Percentiles rank a stretch among this genome's conserved stretches.
Conservation (phyloP, 805 yeast species). For the Myxozyma sirexii region DNA sequence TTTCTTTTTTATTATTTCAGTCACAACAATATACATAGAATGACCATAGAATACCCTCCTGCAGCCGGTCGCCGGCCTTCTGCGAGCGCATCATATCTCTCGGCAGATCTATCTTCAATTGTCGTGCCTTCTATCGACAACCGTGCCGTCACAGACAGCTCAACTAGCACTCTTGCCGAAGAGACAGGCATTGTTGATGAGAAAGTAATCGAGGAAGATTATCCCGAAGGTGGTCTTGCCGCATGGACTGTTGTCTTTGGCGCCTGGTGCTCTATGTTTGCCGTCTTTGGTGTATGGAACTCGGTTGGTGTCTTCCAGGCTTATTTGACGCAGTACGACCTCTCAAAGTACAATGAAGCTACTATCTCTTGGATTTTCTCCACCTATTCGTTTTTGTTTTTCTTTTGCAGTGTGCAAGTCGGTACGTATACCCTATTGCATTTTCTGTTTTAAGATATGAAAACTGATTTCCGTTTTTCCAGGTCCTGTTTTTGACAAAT, state of each 20-base stretch:
- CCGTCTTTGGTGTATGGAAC: constrained; percentile 67
- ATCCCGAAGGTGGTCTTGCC: constrained; percentile 57
- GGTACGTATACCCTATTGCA: constrained; percentile 42
- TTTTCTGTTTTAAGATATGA: neutral
- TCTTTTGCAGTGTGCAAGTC: constrained; percentile 51
- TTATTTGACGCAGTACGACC: constrained; percentile 57
- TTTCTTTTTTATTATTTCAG: neutral
- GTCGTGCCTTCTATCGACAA: neutral
- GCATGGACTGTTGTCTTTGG: constrained; percentile 62
- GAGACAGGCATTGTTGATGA: neutral
- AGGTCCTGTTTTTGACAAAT: constrained; percentile 65
- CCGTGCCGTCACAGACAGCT: neutral
- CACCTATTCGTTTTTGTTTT: constrained; percentile 44
- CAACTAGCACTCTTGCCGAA: neutral
- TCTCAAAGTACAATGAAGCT: constrained; percentile 51
- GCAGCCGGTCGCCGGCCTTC: neutral
- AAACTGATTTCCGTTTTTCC: constrained; percentile 39
- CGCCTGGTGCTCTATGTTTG: constrained; percentile 58
- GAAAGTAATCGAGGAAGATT: constrained; percentile 34
- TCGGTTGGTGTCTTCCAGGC: constrained; percentile 67
- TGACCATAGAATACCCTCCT: neutral
- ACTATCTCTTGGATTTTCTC: constrained; percentile 71
- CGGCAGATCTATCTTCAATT: no score
- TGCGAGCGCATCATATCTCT: no score
- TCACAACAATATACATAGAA: neutral